Percentiles rank a stretch among this genome's conserved stretches.
Conservation (phyloP, 495 filamentous ascomycete genomes). For the Annulohypoxylon maeteangense region DNA sequence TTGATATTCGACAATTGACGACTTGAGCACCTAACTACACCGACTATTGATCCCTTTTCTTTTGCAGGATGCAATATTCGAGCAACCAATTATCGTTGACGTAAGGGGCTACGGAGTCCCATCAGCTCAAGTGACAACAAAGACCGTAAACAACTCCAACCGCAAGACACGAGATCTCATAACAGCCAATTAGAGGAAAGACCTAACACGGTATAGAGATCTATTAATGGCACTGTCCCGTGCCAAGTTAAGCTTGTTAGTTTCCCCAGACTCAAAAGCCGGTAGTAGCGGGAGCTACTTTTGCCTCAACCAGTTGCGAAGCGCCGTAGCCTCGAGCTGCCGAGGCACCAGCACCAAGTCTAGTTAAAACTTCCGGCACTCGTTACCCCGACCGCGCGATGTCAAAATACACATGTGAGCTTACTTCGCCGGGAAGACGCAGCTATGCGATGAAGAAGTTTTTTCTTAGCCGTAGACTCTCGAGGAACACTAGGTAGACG, state of each 20-base stretch:
- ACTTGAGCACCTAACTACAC: slow-evolving; percentile 10
- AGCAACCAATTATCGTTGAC: slow-evolving; percentile 25
- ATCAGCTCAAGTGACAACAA: slow-evolving; percentile 35
- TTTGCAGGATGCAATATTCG: slow-evolving; percentile 21
- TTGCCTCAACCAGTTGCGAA: slow-evolving; percentile 11
- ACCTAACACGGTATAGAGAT: slow-evolving; percentile 19
- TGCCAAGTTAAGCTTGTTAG: slow-evolving; percentile 25
- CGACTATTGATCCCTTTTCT: slow-evolving; percentile 36
- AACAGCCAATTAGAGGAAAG: slow-evolving; percentile 23
- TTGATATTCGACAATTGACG: neutral
- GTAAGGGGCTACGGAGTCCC: slow-evolving; percentile 29
- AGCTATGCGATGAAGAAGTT: slow-evolving; percentile 21
- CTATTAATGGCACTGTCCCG: slow-evolving; percentile 13
- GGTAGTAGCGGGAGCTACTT: slow-evolving; percentile 37
- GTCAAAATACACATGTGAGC: slow-evolving; percentile 35
- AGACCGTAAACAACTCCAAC: slow-evolving; percentile 30
- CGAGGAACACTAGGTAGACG: slow-evolving; percentile 4
- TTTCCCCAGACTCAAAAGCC: slow-evolving; percentile 38
- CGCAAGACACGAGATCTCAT: slow-evolving; percentile 40
- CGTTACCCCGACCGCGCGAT: slow-evolving; percentile 5
- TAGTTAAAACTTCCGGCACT: slow-evolving; percentile 15
- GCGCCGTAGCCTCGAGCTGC: slow-evolving; percentile 27
- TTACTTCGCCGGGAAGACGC: slow-evolving; percentile 27
- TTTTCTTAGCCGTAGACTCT: slow-evolving; percentile 19
- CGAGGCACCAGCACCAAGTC: slow-evolving; percentile 26